Percentiles rank a stretch among this genome's conserved stretches.
phyloP scores from a whole-genome alignment of 2,329 filamentous ascomycete species.

The Colletotrichum truncatum region DNA sequence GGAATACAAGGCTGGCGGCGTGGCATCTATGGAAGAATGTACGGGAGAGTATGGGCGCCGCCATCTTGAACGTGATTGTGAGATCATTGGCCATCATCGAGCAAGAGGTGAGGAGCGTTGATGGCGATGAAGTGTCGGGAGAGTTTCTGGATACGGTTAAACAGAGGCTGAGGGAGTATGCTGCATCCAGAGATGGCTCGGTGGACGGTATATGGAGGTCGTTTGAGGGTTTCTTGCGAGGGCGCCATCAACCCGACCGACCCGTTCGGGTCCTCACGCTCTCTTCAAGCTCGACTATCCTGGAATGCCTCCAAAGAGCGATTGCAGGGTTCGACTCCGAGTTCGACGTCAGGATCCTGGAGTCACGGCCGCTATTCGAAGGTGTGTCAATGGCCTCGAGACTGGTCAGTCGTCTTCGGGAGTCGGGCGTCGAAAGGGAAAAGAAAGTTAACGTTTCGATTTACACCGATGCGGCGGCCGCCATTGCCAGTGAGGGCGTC shows the following conservation, averaged over 20 bases:
- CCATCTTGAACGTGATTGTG: constrained; percentile 62
- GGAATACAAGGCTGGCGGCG: constrained; percentile 59
- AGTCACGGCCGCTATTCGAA: constrained; percentile 74
- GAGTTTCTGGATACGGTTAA: constrained; percentile 31
- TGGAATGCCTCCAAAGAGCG: constrained; percentile 53
- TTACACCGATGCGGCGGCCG: constrained; percentile 68
- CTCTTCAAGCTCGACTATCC: constrained; percentile 71
- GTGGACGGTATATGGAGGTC: constrained; percentile 42
- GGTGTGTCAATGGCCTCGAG: constrained; percentile 65
- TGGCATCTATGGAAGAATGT: constrained; percentile 75
- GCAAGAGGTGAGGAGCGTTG: constrained; percentile 36
- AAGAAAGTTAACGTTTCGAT: constrained; percentile 53
- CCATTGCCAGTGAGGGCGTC: constrained; percentile 58
- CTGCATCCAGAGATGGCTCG: constrained; percentile 34
- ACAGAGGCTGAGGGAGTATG: constrained; percentile 27
- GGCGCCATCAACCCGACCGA: constrained; percentile 31
- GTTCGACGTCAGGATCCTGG: constrained; percentile 68
- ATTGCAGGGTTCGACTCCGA: constrained; percentile 43
- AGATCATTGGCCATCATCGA: constrained; percentile 53
- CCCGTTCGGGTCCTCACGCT: constrained; percentile 65
- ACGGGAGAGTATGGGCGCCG: constrained; percentile 72
- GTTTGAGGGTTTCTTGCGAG: constrained; percentile 44
- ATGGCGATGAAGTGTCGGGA: constrained; percentile 26
- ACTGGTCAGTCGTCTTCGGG: constrained; percentile 41
- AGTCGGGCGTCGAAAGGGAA: constrained; percentile 30